Evolutionary conservation across 345 rosid species (phyloP), one percentile per base, ranked within the genome.

Genomic region (Erysimum cheiranthoides): DNA sequence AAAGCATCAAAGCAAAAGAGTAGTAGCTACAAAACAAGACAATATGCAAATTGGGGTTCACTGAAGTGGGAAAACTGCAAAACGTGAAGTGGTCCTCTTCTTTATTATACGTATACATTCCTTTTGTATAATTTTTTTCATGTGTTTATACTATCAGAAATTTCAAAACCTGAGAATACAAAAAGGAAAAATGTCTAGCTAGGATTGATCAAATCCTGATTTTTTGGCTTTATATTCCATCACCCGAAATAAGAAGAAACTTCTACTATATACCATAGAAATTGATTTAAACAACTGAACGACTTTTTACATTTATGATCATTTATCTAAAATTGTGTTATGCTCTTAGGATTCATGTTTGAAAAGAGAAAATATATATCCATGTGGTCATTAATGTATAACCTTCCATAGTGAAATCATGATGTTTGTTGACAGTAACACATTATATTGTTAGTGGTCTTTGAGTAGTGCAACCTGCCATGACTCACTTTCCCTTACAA

Each of bases 401-500:
- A 62, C 45, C 35, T 45, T 70, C 71, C 75, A 76, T 17, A 28
- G 7, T 35, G 66, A 77, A 62, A 77, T 70, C 36, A 77, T 77
- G 75, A 70, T 77, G 80, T 70, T 42, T 63, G 52, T 70, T 77
- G 80, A 70, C 71, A 70, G 60, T 38, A 70, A 70, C 66, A 46
- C 52, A 70, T n/a, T n/a, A n/a, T n/a, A n/a, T 56, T 54, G 12
- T 51, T 38, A 70, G 80, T 77, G 80, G 76, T 38, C 53, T 70
- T 70, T 70, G 66, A 46, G 80, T 77, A 77, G 80, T 77, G 80
- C 76, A 77, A 70, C 76, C 71, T 77, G 60, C 76, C 71, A 77
- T 46, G 66, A 76, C 80, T 66, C 66, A 70, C 80, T 76, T 70
- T 54, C 34, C 60, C 2, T 34, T 42, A 25, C 64, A 52, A 32